Evolutionary conservation across 2,329 filamentous ascomycete genomes (phyloP), one percentile per base, ranked within the genome.

Genomic region (Zymoseptoria tritici): DNA sequence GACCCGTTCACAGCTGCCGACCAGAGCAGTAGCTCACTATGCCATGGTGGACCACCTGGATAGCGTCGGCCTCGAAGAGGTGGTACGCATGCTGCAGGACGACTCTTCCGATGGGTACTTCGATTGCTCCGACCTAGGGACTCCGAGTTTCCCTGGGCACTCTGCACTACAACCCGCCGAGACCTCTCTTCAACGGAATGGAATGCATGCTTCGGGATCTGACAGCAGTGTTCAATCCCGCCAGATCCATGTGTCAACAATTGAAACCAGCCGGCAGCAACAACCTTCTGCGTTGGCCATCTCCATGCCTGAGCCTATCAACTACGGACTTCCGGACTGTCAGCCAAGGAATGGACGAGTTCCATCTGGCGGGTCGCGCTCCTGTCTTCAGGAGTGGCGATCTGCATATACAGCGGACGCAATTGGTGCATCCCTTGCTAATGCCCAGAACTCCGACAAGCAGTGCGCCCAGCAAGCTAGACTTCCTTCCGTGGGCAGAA

Each of bases 401-500:
- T 11, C 36, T n/a, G 16, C 36, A 6, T 46, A n/a, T 46, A 13
- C 36, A 46, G 13, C 13, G 16, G 2, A 46, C 16, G 16, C 36
- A n/a, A n/a, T 5, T 6, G 13, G 6, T n/a, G 36, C 5, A 46
- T 7, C 13, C 13, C 13, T 16, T n/a, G 36, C 13, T 46, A 11
- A 46, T 16, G 9, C 36, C 13, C 13, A 46, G 11, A n/a, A 16
- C 13, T 3, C 36, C 16, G 13, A 36, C 46, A 19, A 85, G 64
- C 19, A 61, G 57, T 29, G 67, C 68, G 21, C 64, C 68, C 7
- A 57, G 64, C 29, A 66, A 67, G 46, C 65, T 67, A 22, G 91
- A 58, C 78, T 96, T 19, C 85, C 86, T 26, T 90, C 93, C 66
- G 86, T 96, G 53, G 92, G 91, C 8, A 85, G 92, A 16, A 96